Conservation (phyloP, 2,329 filamentous ascomycete genomes). For the Diaporthe aspalathi region DNA sequence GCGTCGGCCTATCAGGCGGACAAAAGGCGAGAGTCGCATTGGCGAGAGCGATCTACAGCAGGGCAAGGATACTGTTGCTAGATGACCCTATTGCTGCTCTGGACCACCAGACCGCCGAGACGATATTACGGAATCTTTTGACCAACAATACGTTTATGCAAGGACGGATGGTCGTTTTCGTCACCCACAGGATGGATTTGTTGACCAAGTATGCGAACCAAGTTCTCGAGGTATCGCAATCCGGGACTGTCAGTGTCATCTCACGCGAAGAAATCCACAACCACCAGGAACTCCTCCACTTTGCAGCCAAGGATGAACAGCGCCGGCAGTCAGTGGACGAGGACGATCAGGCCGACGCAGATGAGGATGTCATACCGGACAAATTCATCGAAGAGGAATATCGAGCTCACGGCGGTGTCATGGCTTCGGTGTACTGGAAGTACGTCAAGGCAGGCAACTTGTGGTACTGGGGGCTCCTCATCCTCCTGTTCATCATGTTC, state of each 20-base stretch:
- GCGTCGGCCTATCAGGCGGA: conserved; percentile 71
- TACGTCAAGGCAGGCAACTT: conserved; percentile 86
- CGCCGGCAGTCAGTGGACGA: conserved; percentile 47
- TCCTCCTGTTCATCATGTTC: conserved; percentile 71
- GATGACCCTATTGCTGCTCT: conserved; percentile 73
- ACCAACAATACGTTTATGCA: conserved; percentile 51
- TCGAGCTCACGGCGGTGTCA: conserved; percentile 79
- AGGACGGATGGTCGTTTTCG: conserved; percentile 79
- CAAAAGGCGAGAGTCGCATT: conserved; percentile 72
- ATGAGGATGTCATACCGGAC: conserved; percentile 53
- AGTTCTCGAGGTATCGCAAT: conserved; percentile 74
- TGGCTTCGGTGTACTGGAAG: conserved; percentile 81
- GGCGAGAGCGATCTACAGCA: conserved; percentile 71
- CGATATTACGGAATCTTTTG: conserved; percentile 71
- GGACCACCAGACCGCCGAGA: conserved; percentile 71
- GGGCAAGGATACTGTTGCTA: conserved; percentile 66
- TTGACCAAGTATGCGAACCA: conserved; percentile 79
- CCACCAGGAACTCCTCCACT: conserved; percentile 53
- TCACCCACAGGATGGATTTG: conserved; percentile 83
- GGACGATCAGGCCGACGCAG: conserved; percentile 42
- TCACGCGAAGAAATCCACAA: conserved; percentile 49
- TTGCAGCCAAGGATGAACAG: conserved; percentile 49
- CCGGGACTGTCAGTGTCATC: conserved; percentile 45
- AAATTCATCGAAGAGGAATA: conserved; percentile 86
- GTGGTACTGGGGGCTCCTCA: conserved; percentile 75